Percentiles rank a stretch among this genome's conserved stretches.
Conservation (phyloP, 768 basidiomycete species). For the Mycena floridula region DNA sequence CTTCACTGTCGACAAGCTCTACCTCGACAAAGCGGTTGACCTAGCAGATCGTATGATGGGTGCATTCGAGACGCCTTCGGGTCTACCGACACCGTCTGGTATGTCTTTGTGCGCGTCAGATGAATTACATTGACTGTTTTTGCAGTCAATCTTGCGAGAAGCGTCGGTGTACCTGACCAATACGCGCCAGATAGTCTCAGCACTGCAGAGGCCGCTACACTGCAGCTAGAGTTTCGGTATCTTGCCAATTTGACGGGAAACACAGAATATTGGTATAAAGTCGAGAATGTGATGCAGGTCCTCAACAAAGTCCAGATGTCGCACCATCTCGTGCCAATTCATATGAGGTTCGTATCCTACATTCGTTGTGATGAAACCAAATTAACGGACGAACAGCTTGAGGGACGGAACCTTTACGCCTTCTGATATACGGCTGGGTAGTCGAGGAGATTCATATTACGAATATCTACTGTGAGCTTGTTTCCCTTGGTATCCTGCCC, state of each 20-base stretch:
- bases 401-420: slow-evolving; percentile 21
- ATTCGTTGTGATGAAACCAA: background rate
- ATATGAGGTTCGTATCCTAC: slow-evolving; percentile 46
- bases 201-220: slow-evolving; percentile 64
- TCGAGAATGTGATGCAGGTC: slow-evolving; percentile 57
- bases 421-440: slow-evolving; percentile 68
- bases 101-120: too few relatives aligned
- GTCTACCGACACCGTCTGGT: slow-evolving; percentile 61
- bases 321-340: slow-evolving; percentile 65
- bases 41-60: slow-evolving; percentile 62
- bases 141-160: slow-evolving; percentile 50
- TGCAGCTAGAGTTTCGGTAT: slow-evolving; percentile 76
- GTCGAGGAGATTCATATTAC: slow-evolving; percentile 77
- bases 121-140: too few relatives aligned
- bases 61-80: slow-evolving; percentile 60
- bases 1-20: slow-evolving; percentile 53
- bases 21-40: slow-evolving; percentile 56
- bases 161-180: slow-evolving; percentile 42
- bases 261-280: slow-evolving; percentile 59
- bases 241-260: slow-evolving; percentile 59
- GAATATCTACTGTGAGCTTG: slow-evolving; percentile 53
- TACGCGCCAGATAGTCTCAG: slow-evolving; percentile 48
- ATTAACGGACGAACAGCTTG: slow-evolving; percentile 9
- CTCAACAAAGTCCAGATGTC: slow-evolving; percentile 44
- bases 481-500: background rate